Conservation (phyloP, 768 basidiomycete species). For the Asterophora parasitica region DNA sequence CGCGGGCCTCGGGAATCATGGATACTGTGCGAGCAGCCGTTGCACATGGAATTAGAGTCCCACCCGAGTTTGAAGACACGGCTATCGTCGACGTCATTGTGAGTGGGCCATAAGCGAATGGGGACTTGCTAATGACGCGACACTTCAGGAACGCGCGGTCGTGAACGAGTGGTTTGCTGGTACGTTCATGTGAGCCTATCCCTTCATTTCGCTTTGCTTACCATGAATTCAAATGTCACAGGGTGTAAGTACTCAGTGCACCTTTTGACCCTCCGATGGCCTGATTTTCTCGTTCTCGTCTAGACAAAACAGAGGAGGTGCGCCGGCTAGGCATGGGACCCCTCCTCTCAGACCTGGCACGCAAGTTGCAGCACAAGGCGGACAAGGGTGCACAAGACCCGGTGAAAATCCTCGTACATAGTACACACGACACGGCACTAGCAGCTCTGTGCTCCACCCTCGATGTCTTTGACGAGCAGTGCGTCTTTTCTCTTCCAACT, state of each 20-base stretch:
- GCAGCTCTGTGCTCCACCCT: constrained; percentile 61
- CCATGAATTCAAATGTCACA: constrained; percentile 16
- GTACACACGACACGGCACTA: constrained; percentile 69
- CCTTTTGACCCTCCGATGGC: background rate
- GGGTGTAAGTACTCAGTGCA: constrained; percentile 32
- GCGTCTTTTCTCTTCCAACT: constrained; percentile 18
- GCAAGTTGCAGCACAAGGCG: constrained; percentile 58
- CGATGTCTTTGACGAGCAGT: constrained; percentile 72
- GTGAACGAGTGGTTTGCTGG: constrained; percentile 79
- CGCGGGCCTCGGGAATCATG: constrained; percentile 68
- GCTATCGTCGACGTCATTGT: constrained; percentile 56
- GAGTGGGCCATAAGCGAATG: constrained; percentile 13
- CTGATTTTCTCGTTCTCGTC: background rate
- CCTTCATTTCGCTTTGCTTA: constrained; percentile 6
- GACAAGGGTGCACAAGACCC: constrained; percentile 40
- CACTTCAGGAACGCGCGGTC: constrained; percentile 64
- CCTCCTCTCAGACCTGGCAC: constrained; percentile 58
- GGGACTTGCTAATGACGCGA: background rate
- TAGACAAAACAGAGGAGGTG: constrained; percentile 73
- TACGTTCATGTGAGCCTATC: constrained; percentile 14
- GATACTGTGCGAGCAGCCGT: constrained; percentile 69
- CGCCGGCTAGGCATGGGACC: constrained; percentile 74
- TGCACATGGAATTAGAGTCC: constrained; percentile 69
- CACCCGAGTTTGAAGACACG: constrained; percentile 67
- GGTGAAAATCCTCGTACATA: constrained; percentile 62